Percentiles rank a stretch among this genome's conserved stretches.
Evolutionary conservation across 371 early-diverging fungal species (phyloP).

Genomic region (Funneliformis caledonium): DNA sequence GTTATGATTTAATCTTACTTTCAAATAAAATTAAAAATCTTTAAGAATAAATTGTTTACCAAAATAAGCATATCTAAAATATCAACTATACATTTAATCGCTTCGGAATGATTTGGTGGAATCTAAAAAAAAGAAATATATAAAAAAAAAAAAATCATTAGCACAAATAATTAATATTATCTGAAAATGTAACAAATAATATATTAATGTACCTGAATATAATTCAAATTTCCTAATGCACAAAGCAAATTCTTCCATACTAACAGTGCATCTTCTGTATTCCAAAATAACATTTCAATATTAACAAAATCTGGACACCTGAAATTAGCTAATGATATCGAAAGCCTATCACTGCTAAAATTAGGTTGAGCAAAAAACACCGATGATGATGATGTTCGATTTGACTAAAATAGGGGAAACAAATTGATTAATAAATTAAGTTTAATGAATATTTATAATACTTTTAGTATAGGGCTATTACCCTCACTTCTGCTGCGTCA

Average conservation of each 20-base stretch:
- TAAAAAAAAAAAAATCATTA: too few relatives aligned
- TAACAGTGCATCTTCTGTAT: conserved; percentile 49
- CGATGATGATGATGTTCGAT: conserved; percentile 15
- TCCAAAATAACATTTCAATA: conserved; percentile 46
- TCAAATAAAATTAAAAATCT: neutral
- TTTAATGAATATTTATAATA: neutral
- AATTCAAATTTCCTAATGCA: conserved; percentile 68
- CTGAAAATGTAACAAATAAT: too few relatives aligned
- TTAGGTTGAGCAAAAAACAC: conserved; percentile 21
- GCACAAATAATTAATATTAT: too few relatives aligned
- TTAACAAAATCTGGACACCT: conserved; percentile 43
- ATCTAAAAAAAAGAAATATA: neutral
- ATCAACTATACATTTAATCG: conserved; percentile 69
- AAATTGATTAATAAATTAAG: neutral
- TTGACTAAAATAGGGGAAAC: neutral
- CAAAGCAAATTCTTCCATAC: conserved; percentile 77
- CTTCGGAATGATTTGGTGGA: conserved; percentile 67
- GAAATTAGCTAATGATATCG: conserved; percentile 46
- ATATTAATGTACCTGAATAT: conserved; percentile 49
- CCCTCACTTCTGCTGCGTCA: conserved; percentile 39
- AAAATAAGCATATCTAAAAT: conserved; percentile 69
- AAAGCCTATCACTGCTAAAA: conserved; percentile 44
- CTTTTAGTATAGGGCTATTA: neutral
- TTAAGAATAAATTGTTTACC: conserved; percentile 43
- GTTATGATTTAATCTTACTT: neutral